Evolutionary conservation across 139 green algal species (phyloP).

Genomic region (Klebsormidium nitens): DNA sequence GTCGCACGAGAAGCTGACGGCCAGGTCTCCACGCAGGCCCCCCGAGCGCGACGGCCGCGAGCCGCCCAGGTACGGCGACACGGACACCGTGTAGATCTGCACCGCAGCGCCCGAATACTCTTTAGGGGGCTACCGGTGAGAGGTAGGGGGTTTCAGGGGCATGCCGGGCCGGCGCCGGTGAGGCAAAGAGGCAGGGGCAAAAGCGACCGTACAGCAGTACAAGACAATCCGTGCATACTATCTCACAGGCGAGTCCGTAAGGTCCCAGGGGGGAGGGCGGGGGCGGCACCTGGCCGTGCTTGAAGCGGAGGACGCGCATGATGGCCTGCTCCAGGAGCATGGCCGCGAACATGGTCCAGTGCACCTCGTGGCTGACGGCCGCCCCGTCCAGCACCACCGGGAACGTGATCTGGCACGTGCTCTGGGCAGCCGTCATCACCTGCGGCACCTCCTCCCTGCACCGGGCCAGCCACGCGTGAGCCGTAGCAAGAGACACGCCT

Average conservation of each 20-base stretch:
- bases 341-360: constrained; percentile 40
- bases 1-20: constrained; percentile 75
- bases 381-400: constrained; percentile 50
- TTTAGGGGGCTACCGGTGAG: no score
- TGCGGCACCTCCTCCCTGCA: constrained; percentile 61
- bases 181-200: no score
- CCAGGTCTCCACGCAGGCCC: constrained; percentile 58
- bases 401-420: constrained; percentile 69
- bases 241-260: background rate
- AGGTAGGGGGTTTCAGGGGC: no score
- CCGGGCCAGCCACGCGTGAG: background rate
- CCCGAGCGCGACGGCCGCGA: constrained; percentile 50
- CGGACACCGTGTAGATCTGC: constrained; percentile 55
- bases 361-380: constrained; percentile 33
- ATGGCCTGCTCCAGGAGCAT: constrained; percentile 70
- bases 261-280: background rate
- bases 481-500: no score
- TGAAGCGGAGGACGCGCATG: constrained; percentile 68
- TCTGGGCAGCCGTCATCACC: constrained; percentile 61
- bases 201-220: no score
- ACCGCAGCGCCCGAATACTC: background rate
- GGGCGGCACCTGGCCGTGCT: constrained; percentile 55
- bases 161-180: no score
- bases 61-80: constrained; percentile 39
- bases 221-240: no score